These are phyloP conservation scores for Acanthamoeba royreba DNA, from an alignment of 208 protist species.

Conservation along the genomic window DNA sequence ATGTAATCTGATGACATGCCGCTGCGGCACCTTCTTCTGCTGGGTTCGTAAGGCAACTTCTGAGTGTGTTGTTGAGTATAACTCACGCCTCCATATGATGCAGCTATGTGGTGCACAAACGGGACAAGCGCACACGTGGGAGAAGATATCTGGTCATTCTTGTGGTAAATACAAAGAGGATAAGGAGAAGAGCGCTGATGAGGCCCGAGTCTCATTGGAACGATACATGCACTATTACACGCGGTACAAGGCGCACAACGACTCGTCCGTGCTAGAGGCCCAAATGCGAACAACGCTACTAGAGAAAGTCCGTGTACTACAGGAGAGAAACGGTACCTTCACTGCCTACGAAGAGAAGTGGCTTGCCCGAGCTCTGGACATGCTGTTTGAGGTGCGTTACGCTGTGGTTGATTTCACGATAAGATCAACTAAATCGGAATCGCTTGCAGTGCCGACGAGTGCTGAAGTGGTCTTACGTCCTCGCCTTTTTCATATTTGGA, in stretches of 20 bases:
- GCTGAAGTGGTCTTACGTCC: not conserved
- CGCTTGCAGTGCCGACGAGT: conserved; percentile 8
- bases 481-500: conserved; percentile 30
- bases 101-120: conserved; percentile 20
- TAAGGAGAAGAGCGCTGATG: not conserved
- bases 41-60: not conserved
- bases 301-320: not conserved
- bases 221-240: conserved; percentile 20
- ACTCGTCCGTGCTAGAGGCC: not conserved
- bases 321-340: not conserved
- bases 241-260: conserved; percentile 18
- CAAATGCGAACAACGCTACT: not conserved
- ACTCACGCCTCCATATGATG: too few relatives aligned
- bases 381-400: not conserved
- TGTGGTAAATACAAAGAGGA: conserved; percentile 14
- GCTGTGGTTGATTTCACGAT: not conserved
- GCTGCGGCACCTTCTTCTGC: conserved; percentile 9
- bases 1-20: conserved; percentile 68
- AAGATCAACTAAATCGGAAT: not conserved
- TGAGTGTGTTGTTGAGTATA: not conserved
- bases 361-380: not conserved
- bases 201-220: not conserved
- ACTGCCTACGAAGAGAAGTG: conserved; percentile 11
- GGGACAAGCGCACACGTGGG: not conserved
- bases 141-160: not conserved